Evolutionary conservation across 2,329 filamentous ascomycete genomes (phyloP).

Genomic region (Cordyceps cateniannulata): DNA sequence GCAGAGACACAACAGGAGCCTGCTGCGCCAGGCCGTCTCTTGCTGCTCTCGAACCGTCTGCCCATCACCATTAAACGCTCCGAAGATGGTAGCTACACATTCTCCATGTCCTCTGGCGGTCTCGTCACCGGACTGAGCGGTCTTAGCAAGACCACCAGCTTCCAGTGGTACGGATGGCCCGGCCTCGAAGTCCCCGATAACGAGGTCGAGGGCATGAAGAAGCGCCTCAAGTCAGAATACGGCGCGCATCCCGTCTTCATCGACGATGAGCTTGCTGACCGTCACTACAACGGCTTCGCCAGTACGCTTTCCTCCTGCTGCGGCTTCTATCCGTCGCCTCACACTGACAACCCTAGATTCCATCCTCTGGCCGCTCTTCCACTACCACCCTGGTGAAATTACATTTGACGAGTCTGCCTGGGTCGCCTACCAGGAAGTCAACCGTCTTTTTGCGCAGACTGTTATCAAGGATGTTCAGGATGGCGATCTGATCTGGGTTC

Average conservation of each 20-base stretch:
- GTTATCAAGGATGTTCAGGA: constrained; percentile 84
- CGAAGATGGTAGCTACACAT: constrained; percentile 85
- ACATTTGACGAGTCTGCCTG: constrained; percentile 95
- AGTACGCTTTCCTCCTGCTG: constrained; percentile 53
- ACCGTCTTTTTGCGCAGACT: constrained; percentile 82
- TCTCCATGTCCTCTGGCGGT: constrained; percentile 94
- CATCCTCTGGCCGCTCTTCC: constrained; percentile 97
- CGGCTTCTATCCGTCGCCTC: not conserved
- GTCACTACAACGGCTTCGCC: constrained; percentile 96
- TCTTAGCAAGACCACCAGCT: constrained; percentile 83
- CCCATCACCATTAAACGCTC: constrained; percentile 95
- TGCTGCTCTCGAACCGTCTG: constrained; percentile 89
- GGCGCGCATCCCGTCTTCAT: constrained; percentile 88
- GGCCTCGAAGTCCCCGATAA: constrained; percentile 84
- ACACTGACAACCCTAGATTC: constrained; percentile 55
- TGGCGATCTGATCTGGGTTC: constrained; percentile 94
- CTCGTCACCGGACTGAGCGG: constrained; percentile 91
- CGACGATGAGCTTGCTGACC: constrained; percentile 85
- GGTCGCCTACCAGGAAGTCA: constrained; percentile 89
- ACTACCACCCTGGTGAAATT: constrained; percentile 97
- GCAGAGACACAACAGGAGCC: constrained; percentile 27
- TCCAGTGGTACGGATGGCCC: constrained; percentile 99
- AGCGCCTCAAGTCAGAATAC: constrained; percentile 79
- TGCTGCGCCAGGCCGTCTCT: constrained; percentile 46
- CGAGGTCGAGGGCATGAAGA: constrained; percentile 67